phyloP scores from a whole-genome alignment of 495 filamentous ascomycete species.

The Aspergillus steynii region DNA sequence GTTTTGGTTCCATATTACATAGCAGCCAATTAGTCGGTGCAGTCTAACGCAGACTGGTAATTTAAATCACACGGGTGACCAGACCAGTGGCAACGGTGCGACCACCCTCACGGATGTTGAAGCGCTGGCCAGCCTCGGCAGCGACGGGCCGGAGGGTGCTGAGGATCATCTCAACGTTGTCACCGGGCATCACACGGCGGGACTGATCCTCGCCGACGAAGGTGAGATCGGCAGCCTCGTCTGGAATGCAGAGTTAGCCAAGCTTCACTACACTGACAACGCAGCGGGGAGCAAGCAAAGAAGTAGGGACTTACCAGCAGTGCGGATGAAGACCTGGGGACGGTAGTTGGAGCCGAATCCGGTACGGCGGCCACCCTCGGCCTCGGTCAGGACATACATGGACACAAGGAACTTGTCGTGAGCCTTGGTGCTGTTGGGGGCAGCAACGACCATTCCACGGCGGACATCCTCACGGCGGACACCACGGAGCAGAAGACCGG shows the following conservation, averaged over 20 bases:
- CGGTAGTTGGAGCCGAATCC: conserved; percentile 92
- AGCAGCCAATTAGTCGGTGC: conserved; percentile 20
- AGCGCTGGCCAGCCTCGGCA: conserved; percentile 83
- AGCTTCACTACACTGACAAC: background rate
- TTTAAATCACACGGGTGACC: conserved; percentile 74
- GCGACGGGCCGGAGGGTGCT: conserved; percentile 78
- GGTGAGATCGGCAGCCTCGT: conserved; percentile 77
- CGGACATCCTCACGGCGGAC: conserved; percentile 88
- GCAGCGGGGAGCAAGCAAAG: background rate
- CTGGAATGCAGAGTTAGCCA: conserved; percentile 28
- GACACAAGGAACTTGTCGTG: conserved; percentile 90
- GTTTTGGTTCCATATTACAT: conserved; percentile 39
- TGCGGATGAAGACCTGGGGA: conserved; percentile 93
- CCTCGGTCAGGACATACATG: conserved; percentile 95
- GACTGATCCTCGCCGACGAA: conserved; percentile 78
- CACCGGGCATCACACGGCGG: conserved; percentile 92
- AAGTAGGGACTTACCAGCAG: conserved; percentile 60
- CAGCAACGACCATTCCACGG: conserved; percentile 89
- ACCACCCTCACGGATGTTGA: conserved; percentile 96
- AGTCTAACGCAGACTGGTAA: conserved; percentile 10
- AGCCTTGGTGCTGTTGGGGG: conserved; percentile 74
- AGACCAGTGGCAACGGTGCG: conserved; percentile 91
- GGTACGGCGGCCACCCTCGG: conserved; percentile 94
- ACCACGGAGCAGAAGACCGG: conserved; percentile 94
- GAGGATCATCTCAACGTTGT: conserved; percentile 96